Percentiles rank a stretch among this genome's conserved stretches.
Conservation (phyloP, 1,284 basidiomycete genomes). For the Pterulicium gracile region DNA sequence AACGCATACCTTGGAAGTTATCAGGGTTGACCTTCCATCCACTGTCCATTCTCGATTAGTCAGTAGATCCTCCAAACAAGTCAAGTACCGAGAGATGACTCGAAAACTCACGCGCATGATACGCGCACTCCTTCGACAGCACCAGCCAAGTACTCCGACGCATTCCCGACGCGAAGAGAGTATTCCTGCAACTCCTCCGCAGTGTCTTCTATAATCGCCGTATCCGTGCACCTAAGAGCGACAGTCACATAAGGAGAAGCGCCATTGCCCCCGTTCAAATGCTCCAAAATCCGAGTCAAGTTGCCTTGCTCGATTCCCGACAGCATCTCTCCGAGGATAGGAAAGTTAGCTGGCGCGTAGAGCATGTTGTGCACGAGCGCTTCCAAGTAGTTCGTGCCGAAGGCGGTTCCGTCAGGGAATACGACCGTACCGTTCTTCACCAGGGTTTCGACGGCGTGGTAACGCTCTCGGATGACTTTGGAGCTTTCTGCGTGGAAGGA, state of each 20-base stretch:
- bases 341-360: background rate
- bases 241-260: too few relatives aligned
- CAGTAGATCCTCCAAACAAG: too few relatives aligned
- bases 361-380: conserved; percentile 19
- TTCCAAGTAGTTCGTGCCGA: conserved; percentile 14
- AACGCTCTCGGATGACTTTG: conserved; percentile 16
- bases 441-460: conserved; percentile 17
- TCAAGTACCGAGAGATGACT: background rate
- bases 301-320: background rate
- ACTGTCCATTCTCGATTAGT: conserved; percentile 11
- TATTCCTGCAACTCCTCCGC: background rate
- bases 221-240: background rate
- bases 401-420: conserved; percentile 14
- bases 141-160: background rate
- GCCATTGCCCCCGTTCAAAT: background rate
- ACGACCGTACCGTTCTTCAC: conserved; percentile 15
- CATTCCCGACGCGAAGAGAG: background rate
- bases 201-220: background rate
- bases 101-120: background rate
- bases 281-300: background rate
- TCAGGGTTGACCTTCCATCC: conserved; percentile 21
- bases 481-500: conserved; percentile 24
- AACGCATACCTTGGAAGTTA: conserved; percentile 20
- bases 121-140: background rate
- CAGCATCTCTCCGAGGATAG: background rate